Evolutionary conservation across 2,329 filamentous ascomycete species (phyloP).

Genomic region (Penicillium capsulatum): DNA sequence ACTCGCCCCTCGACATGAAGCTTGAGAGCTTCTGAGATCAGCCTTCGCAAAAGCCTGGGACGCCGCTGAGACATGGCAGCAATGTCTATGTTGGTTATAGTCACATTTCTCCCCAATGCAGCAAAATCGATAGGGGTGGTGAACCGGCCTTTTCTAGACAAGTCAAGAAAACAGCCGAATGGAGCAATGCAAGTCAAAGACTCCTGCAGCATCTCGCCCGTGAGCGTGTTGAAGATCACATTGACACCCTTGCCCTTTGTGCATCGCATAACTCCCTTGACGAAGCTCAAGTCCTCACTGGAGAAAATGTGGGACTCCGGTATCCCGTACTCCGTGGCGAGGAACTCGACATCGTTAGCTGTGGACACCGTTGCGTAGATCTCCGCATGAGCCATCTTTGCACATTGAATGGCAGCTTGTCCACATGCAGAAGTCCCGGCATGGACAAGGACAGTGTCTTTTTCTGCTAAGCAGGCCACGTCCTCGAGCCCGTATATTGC

Average conservation of each 20-base stretch:
- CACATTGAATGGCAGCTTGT: conserved; percentile 25
- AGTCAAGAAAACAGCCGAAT: conserved; percentile 19
- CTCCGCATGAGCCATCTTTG: conserved; percentile 10
- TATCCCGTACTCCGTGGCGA: conserved; percentile 11
- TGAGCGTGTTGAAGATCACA: conserved; percentile 18
- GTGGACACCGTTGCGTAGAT: conserved; percentile 17
- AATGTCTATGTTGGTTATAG: conserved; percentile 14
- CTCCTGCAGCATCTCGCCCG: conserved; percentile 14
- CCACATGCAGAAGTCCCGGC: conserved; percentile 14
- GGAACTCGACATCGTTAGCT: conserved; percentile 6
- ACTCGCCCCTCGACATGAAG: conserved; percentile 9
- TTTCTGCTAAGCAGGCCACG: conserved; percentile 5
- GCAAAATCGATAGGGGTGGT: conserved; percentile 8
- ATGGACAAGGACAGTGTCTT: conserved; percentile 20
- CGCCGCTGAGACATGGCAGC: conserved; percentile 6
- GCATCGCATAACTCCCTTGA: conserved; percentile 13
- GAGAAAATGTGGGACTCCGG: conserved; percentile 15
- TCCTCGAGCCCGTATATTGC: conserved; percentile 12
- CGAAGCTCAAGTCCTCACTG: conserved; percentile 10
- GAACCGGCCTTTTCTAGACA: background rate
- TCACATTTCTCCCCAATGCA: conserved; percentile 5
- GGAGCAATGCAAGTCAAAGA: conserved; percentile 15
- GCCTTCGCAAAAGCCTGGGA: conserved; percentile 2
- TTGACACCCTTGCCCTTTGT: conserved; percentile 16
- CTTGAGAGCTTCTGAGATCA: conserved; percentile 4